Evolutionary conservation across 495 filamentous ascomycete genomes (phyloP).

Genomic region (Penicillium egyptiacum): DNA sequence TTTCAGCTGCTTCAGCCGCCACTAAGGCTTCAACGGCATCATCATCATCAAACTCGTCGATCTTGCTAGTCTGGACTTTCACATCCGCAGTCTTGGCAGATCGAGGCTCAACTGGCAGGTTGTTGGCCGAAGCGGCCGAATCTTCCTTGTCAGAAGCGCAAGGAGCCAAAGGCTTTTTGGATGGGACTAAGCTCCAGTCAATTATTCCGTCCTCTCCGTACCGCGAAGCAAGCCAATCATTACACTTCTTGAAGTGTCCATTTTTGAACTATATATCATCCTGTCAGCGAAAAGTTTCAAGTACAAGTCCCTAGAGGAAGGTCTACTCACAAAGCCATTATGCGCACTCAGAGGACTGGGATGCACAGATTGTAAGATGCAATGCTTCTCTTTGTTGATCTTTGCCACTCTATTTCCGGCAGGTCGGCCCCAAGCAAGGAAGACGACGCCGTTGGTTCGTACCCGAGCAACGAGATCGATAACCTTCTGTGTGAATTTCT

Average conservation of each 20-base stretch:
- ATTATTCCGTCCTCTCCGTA: slow-evolving; percentile 81
- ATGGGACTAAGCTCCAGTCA: slow-evolving; percentile 74
- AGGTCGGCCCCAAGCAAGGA: slow-evolving; percentile 87
- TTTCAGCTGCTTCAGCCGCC: slow-evolving; percentile 26
- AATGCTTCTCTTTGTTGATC: slow-evolving; percentile 69
- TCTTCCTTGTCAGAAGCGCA: slow-evolving; percentile 25
- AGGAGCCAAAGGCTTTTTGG: slow-evolving; percentile 19
- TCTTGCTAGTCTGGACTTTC: slow-evolving; percentile 12
- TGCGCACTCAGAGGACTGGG: slow-evolving; percentile 84
- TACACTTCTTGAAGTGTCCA: slow-evolving; percentile 83
- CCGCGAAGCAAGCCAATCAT: slow-evolving; percentile 76
- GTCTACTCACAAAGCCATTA: slow-evolving; percentile 64
- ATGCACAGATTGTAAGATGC: slow-evolving; percentile 81
- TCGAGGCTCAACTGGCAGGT: slow-evolving; percentile 4
- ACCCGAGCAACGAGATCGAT: slow-evolving; percentile 81
- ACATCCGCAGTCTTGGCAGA: slow-evolving; percentile 10
- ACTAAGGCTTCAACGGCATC: slow-evolving; percentile 46
- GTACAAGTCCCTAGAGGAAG: not conserved
- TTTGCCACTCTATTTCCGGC: slow-evolving; percentile 71
- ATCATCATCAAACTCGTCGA: slow-evolving; percentile 42
- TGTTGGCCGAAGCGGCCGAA: slow-evolving; percentile 12
- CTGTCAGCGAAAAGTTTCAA: slow-evolving; percentile 25
- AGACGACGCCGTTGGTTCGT: slow-evolving; percentile 79
- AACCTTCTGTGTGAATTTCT: slow-evolving; percentile 83
- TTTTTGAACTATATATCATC: slow-evolving; percentile 64